These are phyloP conservation scores for Naumovozyma baii DNA, from an alignment of 805 yeast species.

Conservation along the genomic window DNA sequence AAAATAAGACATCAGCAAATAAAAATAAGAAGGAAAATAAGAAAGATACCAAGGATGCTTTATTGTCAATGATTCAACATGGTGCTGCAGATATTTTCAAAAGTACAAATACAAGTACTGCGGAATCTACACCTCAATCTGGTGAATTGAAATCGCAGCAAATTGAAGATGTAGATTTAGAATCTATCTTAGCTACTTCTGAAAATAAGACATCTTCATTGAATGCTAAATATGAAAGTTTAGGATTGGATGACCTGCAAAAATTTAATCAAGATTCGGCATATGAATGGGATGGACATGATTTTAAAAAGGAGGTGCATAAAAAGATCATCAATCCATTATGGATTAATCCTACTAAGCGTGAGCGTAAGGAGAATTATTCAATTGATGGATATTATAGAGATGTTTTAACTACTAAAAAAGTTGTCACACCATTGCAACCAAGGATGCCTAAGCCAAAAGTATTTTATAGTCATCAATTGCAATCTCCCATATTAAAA, in stretches of 20 bases:
- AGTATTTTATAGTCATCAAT: slow-evolving; percentile 82
- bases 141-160: slow-evolving; percentile 9
- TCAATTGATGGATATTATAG: slow-evolving; percentile 80
- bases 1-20: slow-evolving; percentile 39
- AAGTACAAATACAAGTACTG: slow-evolving; percentile 8
- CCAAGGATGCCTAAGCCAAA: slow-evolving; percentile 84
- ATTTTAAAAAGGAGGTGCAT: slow-evolving; percentile 57
- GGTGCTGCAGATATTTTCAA: slow-evolving; percentile 62
- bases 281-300: slow-evolving; percentile 82
- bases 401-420: slow-evolving; percentile 64
- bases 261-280: slow-evolving; percentile 66
- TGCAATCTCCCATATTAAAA: slow-evolving; percentile 63
- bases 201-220: slow-evolving; percentile 56
- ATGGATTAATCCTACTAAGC: slow-evolving; percentile 71
- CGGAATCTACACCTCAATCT: slow-evolving; percentile 21
- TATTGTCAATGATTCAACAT: slow-evolving; percentile 71
- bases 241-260: slow-evolving; percentile 71
- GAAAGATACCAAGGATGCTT: slow-evolving; percentile 50
- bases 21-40: slow-evolving; percentile 25
- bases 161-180: slow-evolving; percentile 46
- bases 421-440: slow-evolving; percentile 37
- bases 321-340: slow-evolving; percentile 43
- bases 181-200: slow-evolving; percentile 47
- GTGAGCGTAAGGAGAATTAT: slow-evolving; percentile 59
- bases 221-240: slow-evolving; percentile 50